Base-by-base conservation (phyloP, 2,329 filamentous ascomycete species). In the Xylariomycetidae sp. region DNA sequence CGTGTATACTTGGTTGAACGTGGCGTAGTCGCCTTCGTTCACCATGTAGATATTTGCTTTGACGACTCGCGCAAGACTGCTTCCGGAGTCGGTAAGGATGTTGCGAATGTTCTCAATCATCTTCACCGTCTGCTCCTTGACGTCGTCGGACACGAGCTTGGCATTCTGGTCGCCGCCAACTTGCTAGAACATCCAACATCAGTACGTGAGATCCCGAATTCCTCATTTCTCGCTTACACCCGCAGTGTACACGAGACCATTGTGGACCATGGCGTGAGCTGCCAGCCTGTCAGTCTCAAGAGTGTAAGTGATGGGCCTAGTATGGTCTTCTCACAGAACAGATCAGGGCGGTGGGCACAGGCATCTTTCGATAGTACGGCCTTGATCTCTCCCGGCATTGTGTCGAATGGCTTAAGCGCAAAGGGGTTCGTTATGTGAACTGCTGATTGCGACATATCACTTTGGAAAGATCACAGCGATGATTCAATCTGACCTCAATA, bases 31-130 rank as follows among this genome's bases (percentile, higher is more conserved):
- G 7, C 9, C 25, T 14, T 27, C 14, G 14, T 27, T 15, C 7
- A 27, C 25, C 14, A 27, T 27, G 25, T 27, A 27, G 10, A 27
- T 27, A 15, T 27, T 27, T 7, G 25, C 25, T 13, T 27, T 27
- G 10, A 27, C 7, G 10, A 27, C 25, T 7, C 25, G 25, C 7
- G 9, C 25, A 8, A 27, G 25, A 14, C 25, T 13, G 25, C 10
- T 10, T 14, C 13, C 13, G 14, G 25, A 8, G 7, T 8, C 25
- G 9, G 10, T 27, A 8, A 27, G 14, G 10, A 27, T 27, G 7
- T 8, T 14, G 7, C 7, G 9, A 14, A 27, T 27, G 25, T 27
- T 27, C 25, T 27, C 14, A 13, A 27, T 10, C 25, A 27, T 27
- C 25, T 27, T 10, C 14, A 15, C 14, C 10, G 25, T 27, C 14